A percentile compares a stretch with the other conserved stretches of the same genome.
phyloP scores from a whole-genome alignment of 2,329 filamentous ascomycete species.

The Aspergillus hiratsukae region DNA sequence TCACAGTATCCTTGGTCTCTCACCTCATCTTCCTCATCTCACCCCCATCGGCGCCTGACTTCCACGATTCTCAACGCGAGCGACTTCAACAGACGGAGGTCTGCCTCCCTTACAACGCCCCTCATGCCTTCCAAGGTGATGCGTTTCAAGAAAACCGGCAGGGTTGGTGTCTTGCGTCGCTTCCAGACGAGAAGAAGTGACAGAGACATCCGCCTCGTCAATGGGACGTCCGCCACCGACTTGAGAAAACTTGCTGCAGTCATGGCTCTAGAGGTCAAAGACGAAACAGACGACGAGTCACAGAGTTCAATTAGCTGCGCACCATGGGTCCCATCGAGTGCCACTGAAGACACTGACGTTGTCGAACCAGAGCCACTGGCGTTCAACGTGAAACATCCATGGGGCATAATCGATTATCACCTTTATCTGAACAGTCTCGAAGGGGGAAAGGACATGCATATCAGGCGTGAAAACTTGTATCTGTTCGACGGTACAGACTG shows the following conservation, averaged over 20 bases:
- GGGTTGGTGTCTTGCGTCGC: not conserved
- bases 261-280: not conserved
- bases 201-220: slow-evolving; percentile 5
- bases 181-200: slow-evolving; percentile 18
- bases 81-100: not conserved
- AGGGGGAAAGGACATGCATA: slow-evolving; percentile 10
- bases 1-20: not conserved
- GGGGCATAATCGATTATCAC: slow-evolving; percentile 30
- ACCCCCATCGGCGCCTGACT: not conserved
- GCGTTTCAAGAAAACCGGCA: not conserved
- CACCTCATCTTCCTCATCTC: not conserved
- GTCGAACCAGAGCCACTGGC: slow-evolving; percentile 2
- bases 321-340: not conserved
- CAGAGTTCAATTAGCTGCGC: not conserved
- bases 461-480: slow-evolving; percentile 19
- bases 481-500: slow-evolving; percentile 24
- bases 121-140: not conserved
- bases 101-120: not conserved
- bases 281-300: not conserved
- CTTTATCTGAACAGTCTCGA: slow-evolving; percentile 28
- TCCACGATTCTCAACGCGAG: not conserved
- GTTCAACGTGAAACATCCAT: slow-evolving; percentile 22
- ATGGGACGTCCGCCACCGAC: not conserved
- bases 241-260: not conserved
- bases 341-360: not conserved